These are phyloP conservation scores for Yamadazyma akitaensis DNA, from an alignment of 805 yeast genomes.

Conservation along the genomic window DNA sequence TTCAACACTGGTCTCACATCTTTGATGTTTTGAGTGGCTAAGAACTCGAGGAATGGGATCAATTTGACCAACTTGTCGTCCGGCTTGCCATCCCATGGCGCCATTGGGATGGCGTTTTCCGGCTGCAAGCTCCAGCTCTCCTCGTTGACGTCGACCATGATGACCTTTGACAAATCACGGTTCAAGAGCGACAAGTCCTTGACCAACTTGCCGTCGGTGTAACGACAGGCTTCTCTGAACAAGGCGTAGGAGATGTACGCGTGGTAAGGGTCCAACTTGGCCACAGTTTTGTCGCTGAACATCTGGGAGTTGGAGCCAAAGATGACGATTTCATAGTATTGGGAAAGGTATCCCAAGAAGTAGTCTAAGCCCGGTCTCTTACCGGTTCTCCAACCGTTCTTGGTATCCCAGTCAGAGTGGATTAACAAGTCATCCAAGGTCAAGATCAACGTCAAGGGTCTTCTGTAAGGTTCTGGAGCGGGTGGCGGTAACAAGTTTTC, in stretches of 20 bases:
- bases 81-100: conserved; percentile 81
- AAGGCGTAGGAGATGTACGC: conserved; percentile 84
- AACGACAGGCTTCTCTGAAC: conserved; percentile 86
- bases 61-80: conserved; percentile 77
- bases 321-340: conserved; percentile 92
- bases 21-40: conserved; percentile 80
- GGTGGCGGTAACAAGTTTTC: conserved; percentile 93
- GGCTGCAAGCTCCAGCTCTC: conserved; percentile 80
- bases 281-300: conserved; percentile 78
- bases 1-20: conserved; percentile 88
- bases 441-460: conserved; percentile 87
- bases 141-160: conserved; percentile 75
- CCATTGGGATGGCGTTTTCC: conserved; percentile 84
- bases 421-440: conserved; percentile 86
- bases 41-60: conserved; percentile 91
- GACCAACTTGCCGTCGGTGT: conserved; percentile 82
- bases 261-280: conserved; percentile 89
- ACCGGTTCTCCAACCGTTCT: conserved; percentile 97
- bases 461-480: conserved; percentile 83
- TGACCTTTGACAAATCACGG: conserved; percentile 81
- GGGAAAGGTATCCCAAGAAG: conserved; percentile 90
- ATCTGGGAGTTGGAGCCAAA: conserved; percentile 84
- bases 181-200: conserved; percentile 88
- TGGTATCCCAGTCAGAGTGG: conserved; percentile 88
- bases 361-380: conserved; percentile 98